phyloP scores from a whole-genome alignment of 441 rosid genomes.

The Jatropha multifida region DNA sequence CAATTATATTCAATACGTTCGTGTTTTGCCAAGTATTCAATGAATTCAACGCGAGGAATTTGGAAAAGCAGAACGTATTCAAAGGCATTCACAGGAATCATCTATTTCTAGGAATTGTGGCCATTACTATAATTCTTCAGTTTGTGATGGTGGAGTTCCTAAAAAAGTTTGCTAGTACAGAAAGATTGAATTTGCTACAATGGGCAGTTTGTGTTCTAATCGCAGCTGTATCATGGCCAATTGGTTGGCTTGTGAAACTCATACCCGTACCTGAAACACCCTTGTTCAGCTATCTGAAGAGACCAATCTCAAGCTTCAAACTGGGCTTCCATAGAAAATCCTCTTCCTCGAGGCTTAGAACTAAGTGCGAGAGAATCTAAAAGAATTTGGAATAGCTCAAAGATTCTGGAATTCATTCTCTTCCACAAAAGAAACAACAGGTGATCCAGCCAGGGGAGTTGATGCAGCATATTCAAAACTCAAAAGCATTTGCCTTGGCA shows the following conservation, averaged over 20 bases:
- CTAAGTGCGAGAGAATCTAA: slow-evolving; percentile 5
- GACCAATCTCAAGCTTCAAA: slow-evolving; percentile 20
- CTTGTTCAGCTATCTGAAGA: slow-evolving; percentile 41
- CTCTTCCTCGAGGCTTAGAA: slow-evolving; percentile 10
- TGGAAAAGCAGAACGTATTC: slow-evolving; percentile 72
- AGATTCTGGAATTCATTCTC: background rate
- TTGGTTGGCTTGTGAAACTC: slow-evolving; percentile 60
- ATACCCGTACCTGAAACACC: slow-evolving; percentile 54
- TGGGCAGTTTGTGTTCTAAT: slow-evolving; percentile 53
- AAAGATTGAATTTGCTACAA: slow-evolving; percentile 48
- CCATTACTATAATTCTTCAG: slow-evolving; percentile 60
- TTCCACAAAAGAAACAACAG: background rate
- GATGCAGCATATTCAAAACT: background rate
- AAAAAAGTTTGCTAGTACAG: slow-evolving; percentile 62
- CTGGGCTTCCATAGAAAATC: no score
- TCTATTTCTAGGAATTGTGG: slow-evolving; percentile 62
- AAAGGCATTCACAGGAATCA: slow-evolving; percentile 53
- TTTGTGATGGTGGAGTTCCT: slow-evolving; percentile 72
- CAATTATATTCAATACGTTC: slow-evolving; percentile 67
- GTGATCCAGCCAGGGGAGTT: background rate
- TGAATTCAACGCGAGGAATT: slow-evolving; percentile 76
- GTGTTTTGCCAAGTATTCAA: slow-evolving; percentile 87
- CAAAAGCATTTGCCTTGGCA: background rate
- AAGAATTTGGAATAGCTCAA: background rate
- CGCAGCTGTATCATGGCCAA: slow-evolving; percentile 65